phyloP scores from a whole-genome alignment of 2,329 filamentous ascomycete genomes.

The Calonectria pseudoreteaudii region DNA sequence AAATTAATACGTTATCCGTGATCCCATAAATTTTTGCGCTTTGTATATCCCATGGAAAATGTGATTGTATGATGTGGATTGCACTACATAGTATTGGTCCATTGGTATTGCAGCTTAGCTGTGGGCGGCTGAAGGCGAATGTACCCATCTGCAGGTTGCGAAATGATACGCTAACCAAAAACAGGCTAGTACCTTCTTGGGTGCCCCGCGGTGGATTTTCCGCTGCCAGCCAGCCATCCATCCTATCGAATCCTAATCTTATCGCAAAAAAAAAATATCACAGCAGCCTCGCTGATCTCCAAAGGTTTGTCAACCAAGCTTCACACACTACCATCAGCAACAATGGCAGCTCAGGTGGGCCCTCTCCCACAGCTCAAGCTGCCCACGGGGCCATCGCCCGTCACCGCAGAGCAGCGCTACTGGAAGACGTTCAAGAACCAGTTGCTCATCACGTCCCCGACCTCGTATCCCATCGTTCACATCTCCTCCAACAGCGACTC shows the following conservation, averaged over 20 bases:
- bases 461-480: conserved; percentile 89
- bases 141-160: neutral
- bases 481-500: conserved; percentile 83
- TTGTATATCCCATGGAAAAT: neutral
- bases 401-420: conserved; percentile 94
- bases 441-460: conserved; percentile 88
- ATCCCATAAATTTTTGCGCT: neutral
- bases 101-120: neutral
- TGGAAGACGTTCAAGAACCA: conserved; percentile 97
- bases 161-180: neutral
- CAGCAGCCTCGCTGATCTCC: conserved; percentile 21
- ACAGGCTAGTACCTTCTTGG: neutral
- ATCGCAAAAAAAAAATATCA: conserved; percentile 46
- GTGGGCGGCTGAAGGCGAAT: no score
- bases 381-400: conserved; percentile 81
- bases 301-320: conserved; percentile 26
- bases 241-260: conserved; percentile 39
- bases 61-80: neutral
- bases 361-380: conserved; percentile 85
- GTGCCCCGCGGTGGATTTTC: conserved; percentile 24
- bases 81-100: neutral
- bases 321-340: conserved; percentile 34
- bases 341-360: conserved; percentile 88
- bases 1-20: neutral
- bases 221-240: conserved; percentile 38